Base-by-base conservation (phyloP, 2,329 filamentous ascomycete genomes). In the Verticillium albo-atrum region DNA sequence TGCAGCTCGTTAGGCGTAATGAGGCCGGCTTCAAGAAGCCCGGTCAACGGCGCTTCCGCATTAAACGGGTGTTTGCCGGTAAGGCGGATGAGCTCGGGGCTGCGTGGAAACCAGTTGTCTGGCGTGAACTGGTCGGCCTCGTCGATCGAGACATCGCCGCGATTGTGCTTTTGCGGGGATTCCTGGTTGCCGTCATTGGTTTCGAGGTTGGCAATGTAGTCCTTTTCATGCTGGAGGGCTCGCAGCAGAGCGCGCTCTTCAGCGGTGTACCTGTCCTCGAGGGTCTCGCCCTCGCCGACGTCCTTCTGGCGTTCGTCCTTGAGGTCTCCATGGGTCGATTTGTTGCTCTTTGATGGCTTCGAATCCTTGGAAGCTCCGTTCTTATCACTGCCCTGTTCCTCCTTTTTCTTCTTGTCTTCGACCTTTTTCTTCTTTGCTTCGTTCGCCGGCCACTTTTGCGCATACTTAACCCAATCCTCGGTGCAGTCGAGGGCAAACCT, bases 11-110 rank as follows among this genome's bases (percentile, higher is more conserved):
- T 81, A 0, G 80, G 79, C 0, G 81, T 83, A 60, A 82, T 79
- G 1, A 82, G 67, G 0, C 80, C 80, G 4, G 74, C 76, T 0
- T 78, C 71, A 57, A 75, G 79, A 0, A 84, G 72, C 14, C 67
- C 66, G 1, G 68, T 68, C 1, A 83, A 70, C 0, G 74, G 61
- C 0, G 78, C 68, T 65, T 84, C 81, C 3, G 74, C 78, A 59
- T 84, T 84, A 58, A 84, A 62, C 0, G 81, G 80, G 65, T 83
- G 80, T 52, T 81, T 81, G 4, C 81, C 80, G 0, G 80, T 83
- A 20, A 81, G 63, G 1, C 82, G 76, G 35, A 82, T 78, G 4
- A 84, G 71, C 27, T 79, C 65, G 1, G 70, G 68, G 1, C 73
- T 75, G 9, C 80, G 74, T 3, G 80, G 80, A 2, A 84, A 70